Percentiles rank a stretch among this genome's conserved stretches.
phyloP scores from a whole-genome alignment of 2,329 filamentous ascomycete genomes.

The Akanthomyces dipterigenus region DNA sequence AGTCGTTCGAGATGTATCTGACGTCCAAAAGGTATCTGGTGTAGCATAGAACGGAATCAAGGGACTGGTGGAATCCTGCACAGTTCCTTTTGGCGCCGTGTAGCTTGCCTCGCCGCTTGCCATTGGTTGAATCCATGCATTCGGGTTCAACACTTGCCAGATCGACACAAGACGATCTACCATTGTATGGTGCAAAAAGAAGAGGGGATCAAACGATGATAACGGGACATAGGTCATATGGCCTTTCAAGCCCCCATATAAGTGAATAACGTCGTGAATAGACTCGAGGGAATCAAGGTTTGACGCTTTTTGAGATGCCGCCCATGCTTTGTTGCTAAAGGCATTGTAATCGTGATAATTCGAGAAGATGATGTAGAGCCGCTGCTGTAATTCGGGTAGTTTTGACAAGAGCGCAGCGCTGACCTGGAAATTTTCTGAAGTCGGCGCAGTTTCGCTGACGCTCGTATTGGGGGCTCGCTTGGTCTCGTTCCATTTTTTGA shows the following conservation, averaged over 20 bases:
- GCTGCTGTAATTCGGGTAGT: conserved; percentile 48
- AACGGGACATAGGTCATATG: conserved; percentile 67
- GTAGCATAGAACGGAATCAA: conserved; percentile 61
- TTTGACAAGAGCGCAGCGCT: conserved; percentile 38
- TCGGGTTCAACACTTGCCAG: conserved; percentile 68
- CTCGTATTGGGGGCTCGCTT: conserved; percentile 44
- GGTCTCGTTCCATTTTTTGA: conserved; percentile 53
- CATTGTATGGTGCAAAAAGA: conserved; percentile 71
- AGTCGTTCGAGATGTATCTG: conserved; percentile 52
- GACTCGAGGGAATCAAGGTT: conserved; percentile 59
- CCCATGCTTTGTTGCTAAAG: conserved; percentile 64
- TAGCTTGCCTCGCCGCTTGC: conserved; percentile 52
- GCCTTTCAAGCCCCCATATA: conserved; percentile 50
- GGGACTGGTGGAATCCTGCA: conserved; percentile 48
- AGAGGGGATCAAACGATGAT: conserved; percentile 72
- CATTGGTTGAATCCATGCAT: conserved; percentile 57
- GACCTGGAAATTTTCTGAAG: conserved; percentile 54
- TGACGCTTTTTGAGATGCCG: conserved; percentile 36
- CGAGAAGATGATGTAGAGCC: conserved; percentile 61
- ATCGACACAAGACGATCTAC: conserved; percentile 70
- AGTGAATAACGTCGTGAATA: conserved; percentile 58
- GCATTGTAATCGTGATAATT: conserved; percentile 60
- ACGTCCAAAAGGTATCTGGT: conserved; percentile 58
- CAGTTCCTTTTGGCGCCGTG: conserved; percentile 46
- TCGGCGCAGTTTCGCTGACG: conserved; percentile 22